These are phyloP conservation scores for Neovahlkampfia damariscottae DNA, from an alignment of 78 protist species.

Conservation along the genomic window DNA sequence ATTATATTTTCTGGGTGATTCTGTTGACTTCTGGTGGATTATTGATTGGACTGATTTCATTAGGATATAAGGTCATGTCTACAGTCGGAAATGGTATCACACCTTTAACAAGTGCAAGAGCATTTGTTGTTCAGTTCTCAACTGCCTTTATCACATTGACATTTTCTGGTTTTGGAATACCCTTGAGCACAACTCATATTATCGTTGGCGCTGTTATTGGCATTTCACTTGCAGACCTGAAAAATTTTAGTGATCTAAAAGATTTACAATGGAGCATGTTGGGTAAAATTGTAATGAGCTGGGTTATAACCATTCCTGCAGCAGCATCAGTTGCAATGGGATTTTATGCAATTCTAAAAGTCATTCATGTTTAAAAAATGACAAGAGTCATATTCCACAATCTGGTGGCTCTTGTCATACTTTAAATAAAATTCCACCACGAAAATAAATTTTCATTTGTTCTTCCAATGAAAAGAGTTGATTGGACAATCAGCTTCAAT, in stretches of 20 bases:
- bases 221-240: not conserved
- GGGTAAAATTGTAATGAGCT: not conserved
- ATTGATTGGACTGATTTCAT: not conserved
- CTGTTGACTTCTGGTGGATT: not conserved
- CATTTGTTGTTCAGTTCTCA: not conserved
- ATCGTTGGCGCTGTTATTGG: slow-evolving; percentile 39
- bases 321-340: not conserved
- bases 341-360: not conserved
- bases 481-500: no score
- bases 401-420: no score
- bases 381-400: no score
- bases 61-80: not conserved
- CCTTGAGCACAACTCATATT: slow-evolving; percentile 44
- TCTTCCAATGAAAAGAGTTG: no score
- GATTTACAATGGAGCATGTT: not conserved
- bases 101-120: not conserved
- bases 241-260: not conserved
- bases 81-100: not conserved
- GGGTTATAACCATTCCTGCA: not conserved
- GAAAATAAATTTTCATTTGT: no score
- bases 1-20: not conserved
- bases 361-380: no score
- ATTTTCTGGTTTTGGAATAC: slow-evolving; percentile 6
- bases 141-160: slow-evolving; percentile 1
- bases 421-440: no score